Conservation (phyloP, 495 filamentous ascomycete genomes). For the Tuber melanosporum region DNA sequence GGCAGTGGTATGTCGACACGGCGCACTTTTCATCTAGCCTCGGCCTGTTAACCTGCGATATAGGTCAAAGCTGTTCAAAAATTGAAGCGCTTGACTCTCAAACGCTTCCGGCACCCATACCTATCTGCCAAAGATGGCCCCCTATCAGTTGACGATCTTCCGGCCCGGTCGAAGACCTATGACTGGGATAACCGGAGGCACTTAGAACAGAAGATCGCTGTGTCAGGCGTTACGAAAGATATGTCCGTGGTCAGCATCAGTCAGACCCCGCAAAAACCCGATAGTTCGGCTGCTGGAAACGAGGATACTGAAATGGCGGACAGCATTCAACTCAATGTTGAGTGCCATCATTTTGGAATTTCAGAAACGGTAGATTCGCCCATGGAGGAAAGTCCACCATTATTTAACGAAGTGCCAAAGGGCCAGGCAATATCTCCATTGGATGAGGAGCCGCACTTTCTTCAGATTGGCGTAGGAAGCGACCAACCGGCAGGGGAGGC, state of each 20-base stretch:
- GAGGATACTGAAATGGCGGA: slow-evolving; percentile 25
- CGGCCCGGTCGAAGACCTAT: slow-evolving; percentile 44
- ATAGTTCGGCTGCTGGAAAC: slow-evolving; percentile 19
- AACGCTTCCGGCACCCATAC: slow-evolving; percentile 17
- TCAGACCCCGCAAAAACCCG: slow-evolving; percentile 27
- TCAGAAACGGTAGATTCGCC: slow-evolving; percentile 15
- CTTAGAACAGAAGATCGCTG: slow-evolving; percentile 31
- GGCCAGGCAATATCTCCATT: slow-evolving; percentile 62
- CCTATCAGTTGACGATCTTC: slow-evolving; percentile 44
- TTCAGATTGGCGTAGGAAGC: slow-evolving; percentile 65
- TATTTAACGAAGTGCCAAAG: slow-evolving; percentile 44
- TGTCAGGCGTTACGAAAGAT: slow-evolving; percentile 19
- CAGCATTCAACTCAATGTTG: neutral
- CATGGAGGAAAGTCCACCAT: slow-evolving; percentile 1
- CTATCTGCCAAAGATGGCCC: slow-evolving; percentile 2
- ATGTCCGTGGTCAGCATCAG: slow-evolving; percentile 34
- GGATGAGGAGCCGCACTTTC: slow-evolving; percentile 56
- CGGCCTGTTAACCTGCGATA: slow-evolving; percentile 41
- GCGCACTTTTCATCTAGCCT: neutral
- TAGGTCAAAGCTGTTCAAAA: slow-evolving; percentile 88
- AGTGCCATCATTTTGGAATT: neutral
- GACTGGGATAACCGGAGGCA: slow-evolving; percentile 43
- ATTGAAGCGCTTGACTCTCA: slow-evolving; percentile 62
- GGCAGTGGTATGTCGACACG: slow-evolving; percentile 60
- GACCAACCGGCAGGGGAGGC: slow-evolving; percentile 43